Evolutionary conservation across 257 asterid genomes (phyloP).

Genomic region (Linderniella brevidens): DNA sequence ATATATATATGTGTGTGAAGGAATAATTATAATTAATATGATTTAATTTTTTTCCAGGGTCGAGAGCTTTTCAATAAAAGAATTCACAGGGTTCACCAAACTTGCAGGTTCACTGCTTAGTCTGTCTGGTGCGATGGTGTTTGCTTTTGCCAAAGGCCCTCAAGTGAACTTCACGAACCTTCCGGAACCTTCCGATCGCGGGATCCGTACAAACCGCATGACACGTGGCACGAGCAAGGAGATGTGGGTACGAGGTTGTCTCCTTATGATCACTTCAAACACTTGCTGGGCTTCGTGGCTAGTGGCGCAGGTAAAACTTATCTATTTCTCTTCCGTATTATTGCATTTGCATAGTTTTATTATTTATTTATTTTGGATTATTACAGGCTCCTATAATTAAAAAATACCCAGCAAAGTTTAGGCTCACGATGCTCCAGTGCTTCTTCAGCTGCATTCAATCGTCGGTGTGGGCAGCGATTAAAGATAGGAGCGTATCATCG

Average conservation of each 20-base stretch:
- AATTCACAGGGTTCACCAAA: conserved; percentile 25
- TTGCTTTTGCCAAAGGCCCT: conserved; percentile 50
- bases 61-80: conserved; percentile 29
- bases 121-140: conserved; percentile 47
- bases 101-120: conserved; percentile 25
- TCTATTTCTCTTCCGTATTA: no score
- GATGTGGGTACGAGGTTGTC: conserved; percentile 36
- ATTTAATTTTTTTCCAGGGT: conserved; percentile 13
- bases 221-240: conserved; percentile 11
- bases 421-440: no score
- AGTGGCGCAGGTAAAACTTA: conserved; percentile 51
- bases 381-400: no score
- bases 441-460: no score
- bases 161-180: conserved; percentile 19
- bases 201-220: background rate
- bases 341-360: no score
- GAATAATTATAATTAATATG: background rate
- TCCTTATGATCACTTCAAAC: conserved; percentile 40
- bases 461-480: no score
- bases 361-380: no score
- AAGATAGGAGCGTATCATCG: no score
- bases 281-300: conserved; percentile 40
- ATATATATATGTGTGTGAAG: background rate
- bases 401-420: no score
- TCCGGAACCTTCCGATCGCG: conserved; percentile 1